Base-by-base conservation (phyloP, 139 green algal species). In the Chlorella sp. region DNA sequence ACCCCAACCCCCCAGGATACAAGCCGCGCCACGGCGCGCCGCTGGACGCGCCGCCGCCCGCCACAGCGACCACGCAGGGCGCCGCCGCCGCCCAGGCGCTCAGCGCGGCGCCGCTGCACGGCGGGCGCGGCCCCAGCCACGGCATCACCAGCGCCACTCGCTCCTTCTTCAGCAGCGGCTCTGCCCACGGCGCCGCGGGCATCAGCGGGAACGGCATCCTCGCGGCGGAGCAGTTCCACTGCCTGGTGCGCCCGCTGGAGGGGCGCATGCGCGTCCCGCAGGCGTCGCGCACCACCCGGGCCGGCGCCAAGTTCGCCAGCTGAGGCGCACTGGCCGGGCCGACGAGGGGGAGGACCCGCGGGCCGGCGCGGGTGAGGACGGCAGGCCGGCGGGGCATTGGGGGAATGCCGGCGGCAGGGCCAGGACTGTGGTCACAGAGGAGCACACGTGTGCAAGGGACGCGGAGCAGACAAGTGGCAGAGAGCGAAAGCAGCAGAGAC, bases 131-230 rank as follows among this genome's bases (percentile, higher is more conserved):
- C 51, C 38, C 66, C 36, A 43, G 60, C 41, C 53, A 76, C 33
- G 80, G 35, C 40, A 73, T 76, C 64, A 46, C 76, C 56, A 63
- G 60, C 59, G 12, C 66, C 56, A 67, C 67, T 11, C 29, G 41
- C 53, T 75, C 66, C 46, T 86, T 86, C 71, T 74, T 79, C 25
- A 78, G 68, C 17, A 53, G 71, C n/a, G 61, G 61, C 29, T 41
- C 67, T 1, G 42, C n/a, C 31, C 25, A 33, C 11, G 5, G n/a
- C 5, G 45, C 19, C 15, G 69, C n/a, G 14, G 58, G 59, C 35
- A 61, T 71, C 35, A 55, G 31, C 0, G 65, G 67, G 3, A 77
- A 77, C 3, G 81, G 76, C 17, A 56, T 73, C 59, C 36, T 56
- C 0, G 76, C 80, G 63, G 76, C 58, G 43, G 58, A 59, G 29